Base-by-base conservation (phyloP, 495 filamentous ascomycete genomes). In the Penicillium waksmanii region DNA sequence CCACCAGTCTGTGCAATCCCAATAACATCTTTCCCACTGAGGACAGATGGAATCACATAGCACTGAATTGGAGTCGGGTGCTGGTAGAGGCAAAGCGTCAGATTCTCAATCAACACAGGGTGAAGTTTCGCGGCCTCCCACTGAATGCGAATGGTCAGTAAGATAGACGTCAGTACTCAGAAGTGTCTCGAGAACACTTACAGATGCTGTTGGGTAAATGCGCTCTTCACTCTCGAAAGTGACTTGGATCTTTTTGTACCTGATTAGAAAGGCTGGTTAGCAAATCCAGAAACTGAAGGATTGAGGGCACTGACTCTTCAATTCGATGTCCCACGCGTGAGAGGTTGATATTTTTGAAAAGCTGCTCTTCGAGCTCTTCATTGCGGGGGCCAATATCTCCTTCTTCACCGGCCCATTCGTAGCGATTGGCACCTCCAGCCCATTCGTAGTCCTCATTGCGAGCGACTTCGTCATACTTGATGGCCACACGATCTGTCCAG, bases 1-100 rank as follows among this genome's bases (percentile, higher is more conserved):
- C 71, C 75, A 97, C 94, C 95, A 42, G 95, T 98, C 70, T 97
- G 94, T 6, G 95, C 91, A 64, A 92, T 86, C 2, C 85, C 94
- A 56, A 98, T 88, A 46, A 98, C 69, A 68, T 98, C 95, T 60
- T 87, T 79, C 3, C 42, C 42, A 6, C 87, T 86, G 35, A 82
- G 70, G 9, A 97, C 84, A 0, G 92, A 87, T 0, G 95, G 93
- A 21, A 98, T 81, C 40, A 82, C 83, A 66, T 92, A 97, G 12
- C 83, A 79, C 69, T 98, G 95, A 49, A 98, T 93, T 0, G 92
- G 88, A 12, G 95, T 98, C 0, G 95, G 93, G 3, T 78, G 62
- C 2, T 75, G 62, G 61, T 89, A 91, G 2, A 83, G 80, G 38
- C 86, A 85, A 2, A 93, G 80, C 59, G 84, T 60, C 35, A 97